Evolutionary conservation across 805 yeast genomes (phyloP), one percentile per base, ranked within the genome.

Genomic region (Yamadazyma sp.): DNA sequence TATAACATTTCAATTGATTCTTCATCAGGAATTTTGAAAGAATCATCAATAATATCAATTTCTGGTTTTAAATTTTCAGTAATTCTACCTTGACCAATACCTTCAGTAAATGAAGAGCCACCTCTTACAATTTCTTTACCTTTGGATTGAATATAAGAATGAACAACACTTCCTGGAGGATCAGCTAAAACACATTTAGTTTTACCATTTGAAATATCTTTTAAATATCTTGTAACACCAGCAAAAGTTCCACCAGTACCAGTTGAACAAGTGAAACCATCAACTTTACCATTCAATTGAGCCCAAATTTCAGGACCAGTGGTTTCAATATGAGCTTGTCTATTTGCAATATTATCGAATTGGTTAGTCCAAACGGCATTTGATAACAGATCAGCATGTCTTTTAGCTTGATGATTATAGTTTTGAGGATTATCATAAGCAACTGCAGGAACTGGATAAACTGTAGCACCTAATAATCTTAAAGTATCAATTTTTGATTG

Each of bases 191-290:
- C 78, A 27, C 82, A 67, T 57, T 79, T 75, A 21, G 36, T 32
- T 12, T 62, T 55, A 13, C 86, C 84, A 44, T 73, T 66, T 22
- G 86, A 76, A 28, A 78, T 75, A 4, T 74, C 75, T 61, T 88
- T 85, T 48, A 89, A 70, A 57, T 76, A 88, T 38, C 89, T 72
- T 4, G 96, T 78, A 25, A 77, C 72, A 31, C 97, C 97, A 2
- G 96, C 86, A 59, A 85, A 78, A 2, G 96, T 85, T 20, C 96
- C 96, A 26, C 95, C 96, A 1, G 96, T 86, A 26, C 96, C 96
- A 7, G 95, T 83, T 10, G 94, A 78, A 54, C 95, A 86, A 6
- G 95, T 85, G 69, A 86, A 87, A 0, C 84, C 95, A 50, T 82
- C 86, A 19, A 87, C 78, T 47, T 78, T 65, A 9, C 93, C 94